Evolutionary conservation across 768 basidiomycete species (phyloP).

Genomic region (Fibroporia radiculosa): DNA sequence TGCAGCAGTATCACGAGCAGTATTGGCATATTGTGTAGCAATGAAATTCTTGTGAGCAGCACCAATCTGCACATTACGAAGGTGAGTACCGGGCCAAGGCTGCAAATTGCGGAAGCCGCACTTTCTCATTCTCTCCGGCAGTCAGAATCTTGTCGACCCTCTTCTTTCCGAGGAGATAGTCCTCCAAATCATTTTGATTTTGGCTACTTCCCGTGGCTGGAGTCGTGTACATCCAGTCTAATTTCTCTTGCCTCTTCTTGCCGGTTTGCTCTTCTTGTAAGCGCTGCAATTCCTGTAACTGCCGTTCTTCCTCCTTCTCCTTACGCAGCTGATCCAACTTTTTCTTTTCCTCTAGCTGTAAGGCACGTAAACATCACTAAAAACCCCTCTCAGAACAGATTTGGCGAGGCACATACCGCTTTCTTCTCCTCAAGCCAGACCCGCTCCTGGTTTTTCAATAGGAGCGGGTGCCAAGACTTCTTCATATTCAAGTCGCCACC

Average conservation of each 20-base stretch:
- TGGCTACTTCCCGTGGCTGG: conserved; percentile 85
- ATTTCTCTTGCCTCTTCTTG: conserved; percentile 85
- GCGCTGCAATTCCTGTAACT: conserved; percentile 91
- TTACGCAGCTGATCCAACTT: conserved; percentile 94
- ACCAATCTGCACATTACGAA: conserved; percentile 47
- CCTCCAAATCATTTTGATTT: conserved; percentile 89
- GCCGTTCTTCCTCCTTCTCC: conserved; percentile 96
- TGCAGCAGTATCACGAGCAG: conserved; percentile 74
- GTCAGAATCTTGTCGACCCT: conserved; percentile 93
- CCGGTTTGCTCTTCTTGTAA: conserved; percentile 94
- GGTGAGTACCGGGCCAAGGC: conserved; percentile 5
- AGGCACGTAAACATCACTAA: not conserved
- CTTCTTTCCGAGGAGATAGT: conserved; percentile 96
- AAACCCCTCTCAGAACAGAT: not conserved
- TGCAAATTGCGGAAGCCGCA: conserved; percentile 19
- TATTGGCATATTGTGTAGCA: conserved; percentile 92
- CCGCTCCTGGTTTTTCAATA: conserved; percentile 96
- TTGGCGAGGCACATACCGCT: conserved; percentile 51
- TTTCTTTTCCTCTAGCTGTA: conserved; percentile 95
- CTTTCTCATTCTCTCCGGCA: conserved; percentile 88
- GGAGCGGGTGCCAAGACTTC: conserved; percentile 98
- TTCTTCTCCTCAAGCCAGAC: conserved; percentile 99
- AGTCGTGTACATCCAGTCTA: conserved; percentile 99
- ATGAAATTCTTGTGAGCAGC: conserved; percentile 90
- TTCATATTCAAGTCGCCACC: conserved; percentile 99